A percentile compares a stretch with the other conserved stretches of the same genome.
These are phyloP conservation scores for Puccinia brachypodii DNA, from an alignment of 1,284 basidiomycete genomes.

Conservation along the genomic window DNA sequence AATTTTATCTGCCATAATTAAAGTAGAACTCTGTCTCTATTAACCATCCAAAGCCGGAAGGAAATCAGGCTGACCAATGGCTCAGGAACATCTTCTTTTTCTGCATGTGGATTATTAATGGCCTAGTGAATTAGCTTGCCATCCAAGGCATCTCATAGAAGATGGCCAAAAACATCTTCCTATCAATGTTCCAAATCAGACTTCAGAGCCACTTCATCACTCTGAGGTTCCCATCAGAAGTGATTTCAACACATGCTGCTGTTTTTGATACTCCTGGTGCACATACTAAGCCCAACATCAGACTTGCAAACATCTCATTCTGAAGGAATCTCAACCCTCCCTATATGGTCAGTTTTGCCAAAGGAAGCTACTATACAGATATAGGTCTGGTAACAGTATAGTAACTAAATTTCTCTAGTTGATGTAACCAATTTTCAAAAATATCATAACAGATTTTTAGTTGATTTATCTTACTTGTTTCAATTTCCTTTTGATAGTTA, in stretches of 20 bases:
- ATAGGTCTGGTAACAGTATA: no score
- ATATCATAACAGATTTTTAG: no score
- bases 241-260: background rate
- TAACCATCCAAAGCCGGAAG: background rate
- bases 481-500: no score
- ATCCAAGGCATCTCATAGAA: background rate
- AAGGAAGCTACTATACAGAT: no score
- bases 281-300: background rate
- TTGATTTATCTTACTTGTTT: no score
- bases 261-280: background rate
- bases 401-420: no score
- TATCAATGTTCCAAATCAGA: background rate
- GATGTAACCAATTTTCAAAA: no score
- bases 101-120: background rate
- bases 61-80: slow-evolving; percentile 4
- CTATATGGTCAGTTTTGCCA: background rate
- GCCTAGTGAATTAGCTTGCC: slow-evolving; percentile 2
- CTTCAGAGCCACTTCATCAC: slow-evolving; percentile 13
- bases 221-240: slow-evolving; percentile 1
- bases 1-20: background rate
- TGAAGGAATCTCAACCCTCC: slow-evolving; percentile 13
- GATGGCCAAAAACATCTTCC: background rate
- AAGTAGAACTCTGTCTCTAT: background rate
- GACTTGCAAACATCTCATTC: background rate
- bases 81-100: slow-evolving; percentile 16